A percentile compares a stretch with the other conserved stretches of the same genome.
Conservation (phyloP, 2,329 filamentous ascomycete genomes). For the Penicillium sp. region DNA sequence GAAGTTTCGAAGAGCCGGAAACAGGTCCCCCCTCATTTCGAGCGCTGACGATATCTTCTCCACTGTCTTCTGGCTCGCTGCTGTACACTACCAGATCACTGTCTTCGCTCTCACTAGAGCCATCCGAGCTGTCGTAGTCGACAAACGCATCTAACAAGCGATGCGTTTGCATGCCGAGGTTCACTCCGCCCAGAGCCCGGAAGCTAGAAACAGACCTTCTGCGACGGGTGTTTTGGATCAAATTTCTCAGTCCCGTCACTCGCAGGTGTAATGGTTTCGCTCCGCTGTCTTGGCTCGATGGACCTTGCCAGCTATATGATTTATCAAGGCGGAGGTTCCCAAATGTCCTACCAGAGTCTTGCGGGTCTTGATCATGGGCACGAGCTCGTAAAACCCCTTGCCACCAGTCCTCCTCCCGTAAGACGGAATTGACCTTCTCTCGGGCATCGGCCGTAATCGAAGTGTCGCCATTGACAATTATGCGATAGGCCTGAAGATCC, state of each 20-base stretch:
- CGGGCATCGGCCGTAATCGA: slow-evolving; percentile 55
- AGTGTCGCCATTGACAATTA: slow-evolving; percentile 70
- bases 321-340: slow-evolving; percentile 39
- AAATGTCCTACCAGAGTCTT: slow-evolving; percentile 17
- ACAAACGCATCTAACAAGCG: slow-evolving; percentile 64
- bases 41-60: slow-evolving; percentile 6
- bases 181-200: slow-evolving; percentile 57
- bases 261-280: slow-evolving; percentile 46
- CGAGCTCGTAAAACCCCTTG: slow-evolving; percentile 46
- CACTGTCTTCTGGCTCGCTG: slow-evolving; percentile 35
- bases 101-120: slow-evolving; percentile 47
- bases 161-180: slow-evolving; percentile 73
- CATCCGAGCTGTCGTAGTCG: slow-evolving; percentile 48
- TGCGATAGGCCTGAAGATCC: slow-evolving; percentile 68
- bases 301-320: slow-evolving; percentile 52
- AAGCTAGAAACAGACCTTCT: slow-evolving; percentile 50
- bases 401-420: slow-evolving; percentile 81
- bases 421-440: slow-evolving; percentile 61
- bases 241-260: slow-evolving; percentile 59
- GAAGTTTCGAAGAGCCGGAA: slow-evolving; percentile 6
- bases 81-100: slow-evolving; percentile 44
- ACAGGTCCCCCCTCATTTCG: slow-evolving; percentile 1
- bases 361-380: slow-evolving; percentile 10
- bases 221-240: slow-evolving; percentile 61
- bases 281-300: slow-evolving; percentile 53